Evolutionary conservation across 768 basidiomycete genomes (phyloP).

Genomic region (Pleurotus djamor): DNA sequence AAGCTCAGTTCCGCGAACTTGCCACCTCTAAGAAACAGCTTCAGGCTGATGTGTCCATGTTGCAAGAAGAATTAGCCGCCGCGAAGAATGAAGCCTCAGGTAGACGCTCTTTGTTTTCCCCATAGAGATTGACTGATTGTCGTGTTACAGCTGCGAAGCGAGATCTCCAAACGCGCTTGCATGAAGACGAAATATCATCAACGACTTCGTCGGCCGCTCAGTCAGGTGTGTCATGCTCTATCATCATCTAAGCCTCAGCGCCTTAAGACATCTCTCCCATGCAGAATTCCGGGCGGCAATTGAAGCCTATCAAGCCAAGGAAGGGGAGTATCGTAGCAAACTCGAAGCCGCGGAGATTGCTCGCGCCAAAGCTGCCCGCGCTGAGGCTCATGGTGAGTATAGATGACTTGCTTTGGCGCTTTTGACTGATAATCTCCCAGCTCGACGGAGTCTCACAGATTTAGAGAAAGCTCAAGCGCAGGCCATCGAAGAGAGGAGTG

Average conservation of each 20-base stretch:
- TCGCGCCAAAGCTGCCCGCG: slow-evolving; percentile 59
- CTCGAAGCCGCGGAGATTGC: slow-evolving; percentile 71
- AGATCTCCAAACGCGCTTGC: slow-evolving; percentile 54
- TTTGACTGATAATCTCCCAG: slow-evolving; percentile 29
- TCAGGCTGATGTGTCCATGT: slow-evolving; percentile 50
- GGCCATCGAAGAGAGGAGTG: slow-evolving; percentile 48
- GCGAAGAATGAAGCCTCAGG: slow-evolving; percentile 60
- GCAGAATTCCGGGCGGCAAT: slow-evolving; percentile 63
- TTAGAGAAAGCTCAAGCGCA: slow-evolving; percentile 57
- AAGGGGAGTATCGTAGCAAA: slow-evolving; percentile 52
- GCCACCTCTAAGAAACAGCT: slow-evolving; percentile 54
- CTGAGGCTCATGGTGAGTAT: slow-evolving; percentile 57
- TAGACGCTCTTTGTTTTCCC: slow-evolving; percentile 22
- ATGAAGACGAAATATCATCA: slow-evolving; percentile 61
- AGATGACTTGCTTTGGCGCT: background rate
- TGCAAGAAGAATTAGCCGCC: slow-evolving; percentile 35
- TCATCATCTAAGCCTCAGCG: background rate
- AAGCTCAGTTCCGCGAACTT: slow-evolving; percentile 61
- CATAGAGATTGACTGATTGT: slow-evolving; percentile 1
- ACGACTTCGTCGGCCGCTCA: slow-evolving; percentile 59
- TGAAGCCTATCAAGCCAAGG: slow-evolving; percentile 64
- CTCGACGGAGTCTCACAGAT: slow-evolving; percentile 59
- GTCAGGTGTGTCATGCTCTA: slow-evolving; percentile 37
- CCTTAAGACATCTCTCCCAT: slow-evolving; percentile 1
- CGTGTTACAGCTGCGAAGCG: slow-evolving; percentile 48